Base-by-base conservation (phyloP, 129 eudicot genomes). In the carrot (Daucus carota) region DNA sequence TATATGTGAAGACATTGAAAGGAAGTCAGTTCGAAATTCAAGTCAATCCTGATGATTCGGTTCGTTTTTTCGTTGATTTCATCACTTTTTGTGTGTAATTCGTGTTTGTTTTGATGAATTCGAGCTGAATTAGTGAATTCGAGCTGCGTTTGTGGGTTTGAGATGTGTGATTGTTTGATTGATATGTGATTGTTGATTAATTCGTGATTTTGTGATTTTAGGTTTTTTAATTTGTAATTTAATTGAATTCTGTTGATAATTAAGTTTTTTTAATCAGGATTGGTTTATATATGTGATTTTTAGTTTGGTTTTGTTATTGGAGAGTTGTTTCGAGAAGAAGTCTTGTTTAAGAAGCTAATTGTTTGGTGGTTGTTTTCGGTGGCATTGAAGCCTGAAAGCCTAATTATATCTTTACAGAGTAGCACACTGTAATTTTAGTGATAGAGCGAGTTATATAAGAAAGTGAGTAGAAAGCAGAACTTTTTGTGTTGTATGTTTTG, bases 1-100 rank as follows among this genome's bases (percentile, higher is more conserved):
- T 92, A 72, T 84, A 82, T 75, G 92, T 92, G 60, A 92, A 92
- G 82, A 89, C 92, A 41, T 86, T 92, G 85, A 92, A 92, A 76
- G 97, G 96, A 15, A 80, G 86, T 75, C 86, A 87, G 76, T 92
- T 92, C 73, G 95, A 89, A 77, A 83, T 92, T 83, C 87, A 87
- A 84, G 97, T 89, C 63, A 81, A 89, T 70, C 91, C 96, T 42
- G 80, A 89, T 66, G 89, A 92, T 26, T 80, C 89, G 90, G 97
- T 89, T 45, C 75, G 88, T 63, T 73, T 70, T 60, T 20, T 12
- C 26, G 22, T 15, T 0, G 36, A 24, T 71, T 71, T 6, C 8
- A n/a, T 42, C 52, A 24, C 10, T 34, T 13, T 26, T 0, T 36
- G n/a, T 68, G 73, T 68, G 44, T 5, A 8, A 26, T 70, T 22